These are phyloP conservation scores for Vaccinium macrocarpon DNA, from an alignment of 148 eudicot genomes.

Conservation along the genomic window DNA sequence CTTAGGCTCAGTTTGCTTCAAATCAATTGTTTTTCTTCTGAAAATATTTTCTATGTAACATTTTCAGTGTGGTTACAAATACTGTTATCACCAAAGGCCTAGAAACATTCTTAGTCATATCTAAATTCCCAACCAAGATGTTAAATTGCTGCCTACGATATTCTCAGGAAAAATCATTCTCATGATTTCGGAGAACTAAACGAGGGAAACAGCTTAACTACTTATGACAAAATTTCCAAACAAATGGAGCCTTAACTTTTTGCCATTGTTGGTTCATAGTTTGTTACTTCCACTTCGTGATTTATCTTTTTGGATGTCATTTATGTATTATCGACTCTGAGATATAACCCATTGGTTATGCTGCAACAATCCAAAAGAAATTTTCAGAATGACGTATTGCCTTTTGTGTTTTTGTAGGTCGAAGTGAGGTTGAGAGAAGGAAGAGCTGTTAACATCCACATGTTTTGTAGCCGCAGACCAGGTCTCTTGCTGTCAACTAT, in stretches of 20 bases:
- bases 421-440: conserved; percentile 92
- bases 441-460: conserved; percentile 82
- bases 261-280: background rate
- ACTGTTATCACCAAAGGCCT: background rate
- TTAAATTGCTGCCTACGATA: background rate
- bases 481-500: conserved; percentile 76
- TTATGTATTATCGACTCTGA: background rate
- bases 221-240: background rate
- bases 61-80: background rate
- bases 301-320: background rate
- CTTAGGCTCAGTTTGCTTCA: background rate
- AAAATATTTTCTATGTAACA: background rate
- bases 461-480: conserved; percentile 83
- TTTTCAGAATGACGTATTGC: conserved; percentile 2
- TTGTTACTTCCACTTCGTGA: too few species aligned
- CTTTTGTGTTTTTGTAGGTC: conserved; percentile 40
- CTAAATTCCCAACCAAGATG: background rate
- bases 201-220: background rate
- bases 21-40: background rate
- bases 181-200: background rate
- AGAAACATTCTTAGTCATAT: background rate
- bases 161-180: background rate
- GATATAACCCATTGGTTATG: background rate
- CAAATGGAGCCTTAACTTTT: background rate
- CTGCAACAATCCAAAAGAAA: background rate